Percentiles rank a stretch among this genome's conserved stretches.
Evolutionary conservation across 208 protist genomes (phyloP).

Genomic region (Crithidia mellificae): DNA sequence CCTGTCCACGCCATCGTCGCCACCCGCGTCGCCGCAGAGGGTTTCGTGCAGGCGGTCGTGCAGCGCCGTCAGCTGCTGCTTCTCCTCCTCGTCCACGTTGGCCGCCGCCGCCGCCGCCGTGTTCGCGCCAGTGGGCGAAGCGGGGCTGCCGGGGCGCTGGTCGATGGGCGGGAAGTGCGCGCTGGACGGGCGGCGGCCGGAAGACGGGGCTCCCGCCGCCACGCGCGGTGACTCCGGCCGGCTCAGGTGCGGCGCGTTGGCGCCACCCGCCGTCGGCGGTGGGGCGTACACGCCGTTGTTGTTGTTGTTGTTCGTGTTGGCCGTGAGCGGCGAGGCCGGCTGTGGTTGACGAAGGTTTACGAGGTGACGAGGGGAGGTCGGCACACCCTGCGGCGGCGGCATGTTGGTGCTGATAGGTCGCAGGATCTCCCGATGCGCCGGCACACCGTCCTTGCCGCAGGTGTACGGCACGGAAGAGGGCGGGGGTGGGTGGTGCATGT

Average conservation of each 20-base stretch:
- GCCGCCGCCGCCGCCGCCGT: not conserved
- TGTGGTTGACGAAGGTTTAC: conserved; percentile 14
- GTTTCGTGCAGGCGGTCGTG: conserved; percentile 77
- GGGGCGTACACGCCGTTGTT: conserved; percentile 9
- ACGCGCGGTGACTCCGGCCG: conserved; percentile 13
- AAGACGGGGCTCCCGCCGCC: conserved; percentile 20
- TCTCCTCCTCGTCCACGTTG: conserved; percentile 41
- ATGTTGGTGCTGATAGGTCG: conserved; percentile 55
- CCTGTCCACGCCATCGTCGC: conserved; percentile 6
- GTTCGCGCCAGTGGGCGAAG: not conserved
- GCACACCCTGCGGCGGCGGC: conserved; percentile 21
- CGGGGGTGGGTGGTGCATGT: conserved; percentile 27
- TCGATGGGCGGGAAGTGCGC: conserved; percentile 22
- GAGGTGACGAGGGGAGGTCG: conserved; percentile 28
- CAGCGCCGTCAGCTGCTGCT: conserved; percentile 56
- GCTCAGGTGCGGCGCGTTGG: conserved; percentile 12
- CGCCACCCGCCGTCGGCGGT: conserved; percentile 8
- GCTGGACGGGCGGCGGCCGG: conserved; percentile 21
- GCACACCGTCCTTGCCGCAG: conserved; percentile 14
- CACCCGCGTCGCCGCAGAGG: conserved; percentile 34
- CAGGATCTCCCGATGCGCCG: conserved; percentile 49
- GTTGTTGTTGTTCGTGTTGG: not conserved
- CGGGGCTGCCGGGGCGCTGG: conserved; percentile 7
- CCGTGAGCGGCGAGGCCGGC: not conserved
- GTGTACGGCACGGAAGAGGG: conserved; percentile 5